phyloP scores from a whole-genome alignment of 331 rosid species.

The Erythrophleum ivorense region DNA sequence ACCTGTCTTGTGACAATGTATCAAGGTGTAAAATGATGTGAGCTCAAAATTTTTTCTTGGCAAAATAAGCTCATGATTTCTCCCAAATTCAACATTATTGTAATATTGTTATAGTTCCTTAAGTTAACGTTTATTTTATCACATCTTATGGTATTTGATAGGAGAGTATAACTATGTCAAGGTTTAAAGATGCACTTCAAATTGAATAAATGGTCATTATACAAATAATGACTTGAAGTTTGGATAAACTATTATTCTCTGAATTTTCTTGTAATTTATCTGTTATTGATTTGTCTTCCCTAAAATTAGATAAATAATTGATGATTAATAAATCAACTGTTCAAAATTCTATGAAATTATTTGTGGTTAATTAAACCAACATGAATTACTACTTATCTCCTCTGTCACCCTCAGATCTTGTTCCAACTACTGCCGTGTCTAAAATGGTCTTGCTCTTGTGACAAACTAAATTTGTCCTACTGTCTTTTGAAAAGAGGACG shows the following conservation, averaged over 20 bases:
- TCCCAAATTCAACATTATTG: background rate
- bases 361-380: background rate
- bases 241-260: background rate
- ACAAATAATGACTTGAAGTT: background rate
- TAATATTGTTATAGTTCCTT: background rate
- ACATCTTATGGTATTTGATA: background rate
- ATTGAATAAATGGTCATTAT: background rate
- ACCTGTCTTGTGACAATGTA: background rate
- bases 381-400: background rate
- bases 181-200: background rate
- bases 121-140: background rate
- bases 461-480: too few species aligned
- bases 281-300: background rate
- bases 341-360: background rate
- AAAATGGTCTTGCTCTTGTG: background rate
- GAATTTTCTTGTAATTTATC: background rate
- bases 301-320: background rate
- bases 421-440: background rate
- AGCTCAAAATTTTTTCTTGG: background rate
- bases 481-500: background rate
- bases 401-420: background rate
- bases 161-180: background rate
- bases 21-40: conserved; percentile 28
- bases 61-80: background rate
- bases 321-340: background rate